Conservation (phyloP, 2,329 filamentous ascomycete genomes). For the Pseudohalonectria lignicola region DNA sequence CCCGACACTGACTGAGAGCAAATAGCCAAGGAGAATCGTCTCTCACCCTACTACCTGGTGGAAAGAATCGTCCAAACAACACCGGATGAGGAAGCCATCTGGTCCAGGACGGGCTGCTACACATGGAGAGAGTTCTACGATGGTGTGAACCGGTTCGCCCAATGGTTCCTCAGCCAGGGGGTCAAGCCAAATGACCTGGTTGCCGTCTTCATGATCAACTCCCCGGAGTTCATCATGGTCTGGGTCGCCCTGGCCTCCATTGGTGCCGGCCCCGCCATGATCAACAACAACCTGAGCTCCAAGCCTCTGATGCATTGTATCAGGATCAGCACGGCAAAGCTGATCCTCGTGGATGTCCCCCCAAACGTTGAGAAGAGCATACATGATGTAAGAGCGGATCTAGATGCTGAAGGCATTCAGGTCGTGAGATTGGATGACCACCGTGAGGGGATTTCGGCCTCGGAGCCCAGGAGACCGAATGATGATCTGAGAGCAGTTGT, state of each 20-base stretch:
- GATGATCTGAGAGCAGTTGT: conserved; percentile 44
- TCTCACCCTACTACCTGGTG: conserved; percentile 57
- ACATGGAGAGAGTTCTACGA: conserved; percentile 46
- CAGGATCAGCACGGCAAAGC: conserved; percentile 39
- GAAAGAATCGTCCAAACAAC: conserved; percentile 40
- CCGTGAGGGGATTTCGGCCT: conserved; percentile 11
- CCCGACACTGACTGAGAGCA: conserved; percentile 4
- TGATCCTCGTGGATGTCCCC: conserved; percentile 50
- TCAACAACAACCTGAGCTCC: conserved; percentile 58
- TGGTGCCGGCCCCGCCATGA: conserved; percentile 57
- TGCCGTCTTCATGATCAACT: conserved; percentile 56
- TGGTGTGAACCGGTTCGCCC: conserved; percentile 48
- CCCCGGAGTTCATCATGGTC: conserved; percentile 53
- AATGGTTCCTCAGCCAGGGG: conserved; percentile 48
- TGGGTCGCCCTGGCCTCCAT: conserved; percentile 56
- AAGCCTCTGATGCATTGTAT: conserved; percentile 57
- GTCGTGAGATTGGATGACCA: conserved; percentile 37
- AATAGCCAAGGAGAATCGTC: conserved; percentile 35
- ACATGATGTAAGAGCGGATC: conserved; percentile 41
- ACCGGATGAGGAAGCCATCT: conserved; percentile 48
- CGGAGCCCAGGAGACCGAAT: conserved; percentile 37
- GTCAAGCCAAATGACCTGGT: conserved; percentile 51
- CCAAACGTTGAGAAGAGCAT: conserved; percentile 42
- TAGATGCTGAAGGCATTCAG: conserved; percentile 38
- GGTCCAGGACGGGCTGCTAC: conserved; percentile 52